A percentile compares a stretch with the other conserved stretches of the same genome.
Evolutionary conservation across 345 rosid genomes (phyloP).

Genomic region (Turnera subulata): DNA sequence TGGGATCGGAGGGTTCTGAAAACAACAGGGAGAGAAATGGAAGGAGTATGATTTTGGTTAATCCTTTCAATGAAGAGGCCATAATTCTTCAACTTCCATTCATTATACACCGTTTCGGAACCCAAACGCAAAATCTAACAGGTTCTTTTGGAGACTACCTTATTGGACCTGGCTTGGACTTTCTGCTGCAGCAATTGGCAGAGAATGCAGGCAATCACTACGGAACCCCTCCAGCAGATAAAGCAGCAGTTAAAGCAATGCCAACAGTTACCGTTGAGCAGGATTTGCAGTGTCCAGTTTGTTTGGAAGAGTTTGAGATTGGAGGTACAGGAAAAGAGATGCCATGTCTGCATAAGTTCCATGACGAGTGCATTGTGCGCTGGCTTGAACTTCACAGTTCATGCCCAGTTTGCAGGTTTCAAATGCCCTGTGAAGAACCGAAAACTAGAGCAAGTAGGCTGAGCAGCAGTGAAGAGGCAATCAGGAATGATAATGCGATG

Average conservation of each 20-base stretch:
- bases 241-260: constrained; percentile 39
- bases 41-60: constrained; percentile 24
- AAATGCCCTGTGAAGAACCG: constrained; percentile 30
- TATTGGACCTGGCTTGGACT: constrained; percentile 41
- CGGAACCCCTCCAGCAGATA: constrained; percentile 36
- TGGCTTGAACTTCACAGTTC: constrained; percentile 65
- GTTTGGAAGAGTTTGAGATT: constrained; percentile 51
- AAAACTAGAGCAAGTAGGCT: constrained; percentile 12
- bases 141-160: constrained; percentile 33
- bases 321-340: constrained; percentile 60
- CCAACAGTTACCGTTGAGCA: constrained; percentile 28
- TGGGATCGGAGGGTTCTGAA: constrained; percentile 14
- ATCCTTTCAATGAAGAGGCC: constrained; percentile 36
- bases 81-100: constrained; percentile 28
- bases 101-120: constrained; percentile 11
- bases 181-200: constrained; percentile 36
- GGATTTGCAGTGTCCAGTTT: constrained; percentile 38
- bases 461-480: constrained; percentile 4
- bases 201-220: constrained; percentile 34
- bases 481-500: constrained; percentile 4
- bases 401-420: constrained; percentile 56
- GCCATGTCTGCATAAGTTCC: constrained; percentile 63
- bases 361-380: constrained; percentile 42
- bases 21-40: constrained; percentile 10
- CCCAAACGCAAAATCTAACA: constrained; percentile 9